Percentiles rank a stretch among this genome's conserved stretches.
Evolutionary conservation across 2,329 filamentous ascomycete genomes (phyloP).

Genomic region (Magnaporthiopsis incrustans): DNA sequence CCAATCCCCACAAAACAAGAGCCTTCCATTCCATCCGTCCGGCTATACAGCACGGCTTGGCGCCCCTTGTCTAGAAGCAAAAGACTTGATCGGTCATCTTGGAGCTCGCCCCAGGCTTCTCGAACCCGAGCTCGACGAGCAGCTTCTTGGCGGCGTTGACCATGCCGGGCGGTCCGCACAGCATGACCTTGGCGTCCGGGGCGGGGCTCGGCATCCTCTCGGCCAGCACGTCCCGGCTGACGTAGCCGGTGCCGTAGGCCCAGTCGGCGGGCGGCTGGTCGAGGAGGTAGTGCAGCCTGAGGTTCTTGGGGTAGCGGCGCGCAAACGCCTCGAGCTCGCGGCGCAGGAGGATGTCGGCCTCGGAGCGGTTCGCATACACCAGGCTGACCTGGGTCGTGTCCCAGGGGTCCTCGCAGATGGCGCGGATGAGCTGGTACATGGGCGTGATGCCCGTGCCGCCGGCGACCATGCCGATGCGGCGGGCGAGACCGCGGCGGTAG

Average conservation of each 20-base stretch:
- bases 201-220: constrained; percentile 38
- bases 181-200: constrained; percentile 41
- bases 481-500: constrained; percentile 34
- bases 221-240: constrained; percentile 42
- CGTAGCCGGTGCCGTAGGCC: constrained; percentile 39
- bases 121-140: constrained; percentile 40
- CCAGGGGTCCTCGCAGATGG: constrained; percentile 51
- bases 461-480: constrained; percentile 46
- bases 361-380: constrained; percentile 50
- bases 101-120: constrained; percentile 37
- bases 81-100: constrained; percentile 51
- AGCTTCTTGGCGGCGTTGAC: constrained; percentile 46
- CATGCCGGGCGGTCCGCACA: constrained; percentile 56
- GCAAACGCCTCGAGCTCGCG: constrained; percentile 47
- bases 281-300: constrained; percentile 49
- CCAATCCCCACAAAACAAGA: not conserved
- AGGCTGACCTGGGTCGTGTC: constrained; percentile 50
- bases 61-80: constrained; percentile 30
- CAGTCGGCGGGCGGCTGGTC: constrained; percentile 38
- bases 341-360: constrained; percentile 52
- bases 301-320: constrained; percentile 39
- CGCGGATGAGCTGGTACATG: constrained; percentile 55
- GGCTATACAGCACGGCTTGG: not conserved
- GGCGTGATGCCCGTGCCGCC: constrained; percentile 46
- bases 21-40: not conserved